These are phyloP conservation scores for Phytopythium vexans DNA, from an alignment of 352 stramenopile species.

Conservation along the genomic window DNA sequence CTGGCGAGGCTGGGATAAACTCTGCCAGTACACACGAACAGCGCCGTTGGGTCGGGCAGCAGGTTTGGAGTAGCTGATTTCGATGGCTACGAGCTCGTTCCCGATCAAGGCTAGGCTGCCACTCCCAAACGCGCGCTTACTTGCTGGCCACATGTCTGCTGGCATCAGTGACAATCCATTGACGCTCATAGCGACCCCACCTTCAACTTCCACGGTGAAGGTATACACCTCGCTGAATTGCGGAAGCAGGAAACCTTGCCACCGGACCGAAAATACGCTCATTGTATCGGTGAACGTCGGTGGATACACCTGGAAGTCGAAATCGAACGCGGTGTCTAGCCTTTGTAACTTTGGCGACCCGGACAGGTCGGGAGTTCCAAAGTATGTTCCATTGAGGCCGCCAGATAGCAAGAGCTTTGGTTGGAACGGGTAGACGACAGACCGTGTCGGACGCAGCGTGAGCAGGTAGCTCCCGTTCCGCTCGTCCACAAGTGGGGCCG, in stretches of 20 bases:
- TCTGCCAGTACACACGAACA: conserved; percentile 50
- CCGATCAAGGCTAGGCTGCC: conserved; percentile 22
- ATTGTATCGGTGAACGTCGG: conserved; percentile 31
- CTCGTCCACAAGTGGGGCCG: conserved; percentile 24
- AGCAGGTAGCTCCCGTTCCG: conserved; percentile 42
- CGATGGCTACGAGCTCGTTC: conserved; percentile 35
- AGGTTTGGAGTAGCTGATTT: conserved; percentile 55
- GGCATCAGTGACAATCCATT: conserved; percentile 8
- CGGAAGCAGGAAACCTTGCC: conserved; percentile 49
- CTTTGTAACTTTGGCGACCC: conserved; percentile 15
- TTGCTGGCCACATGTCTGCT: conserved; percentile 15
- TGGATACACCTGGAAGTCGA: conserved; percentile 42
- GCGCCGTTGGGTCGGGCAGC: conserved; percentile 20
- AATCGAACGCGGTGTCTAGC: conserved; percentile 32
- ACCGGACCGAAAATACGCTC: conserved; percentile 54
- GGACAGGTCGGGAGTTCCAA: conserved; percentile 15
- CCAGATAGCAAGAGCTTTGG: conserved; percentile 44
- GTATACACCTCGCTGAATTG: conserved; percentile 55
- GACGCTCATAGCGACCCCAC: conserved; percentile 30
- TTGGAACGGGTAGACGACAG: conserved; percentile 30
- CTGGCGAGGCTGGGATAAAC: conserved; percentile 39
- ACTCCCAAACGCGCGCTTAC: conserved; percentile 7
- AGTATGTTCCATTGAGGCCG: conserved; percentile 59
- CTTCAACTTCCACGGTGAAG: conserved; percentile 36
- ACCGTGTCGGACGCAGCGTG: conserved; percentile 16